Evolutionary conservation across 2,329 filamentous ascomycete species (phyloP).

Genomic region (Neoascochyta sp.): DNA sequence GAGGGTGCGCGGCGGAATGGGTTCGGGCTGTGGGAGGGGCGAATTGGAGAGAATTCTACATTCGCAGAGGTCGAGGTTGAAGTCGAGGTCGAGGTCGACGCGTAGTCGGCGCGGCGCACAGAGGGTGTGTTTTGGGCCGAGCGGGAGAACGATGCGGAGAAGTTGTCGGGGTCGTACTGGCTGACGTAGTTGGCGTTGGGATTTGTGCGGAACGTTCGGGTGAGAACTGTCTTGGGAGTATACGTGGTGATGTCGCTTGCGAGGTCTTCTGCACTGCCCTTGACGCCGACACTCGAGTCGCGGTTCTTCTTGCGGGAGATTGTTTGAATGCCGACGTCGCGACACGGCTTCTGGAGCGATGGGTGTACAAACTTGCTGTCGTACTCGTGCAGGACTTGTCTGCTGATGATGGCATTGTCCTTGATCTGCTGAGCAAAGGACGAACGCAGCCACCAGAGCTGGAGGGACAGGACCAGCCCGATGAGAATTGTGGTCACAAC

Average conservation of each 20-base stretch:
- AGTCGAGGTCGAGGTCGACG: constrained; percentile 35
- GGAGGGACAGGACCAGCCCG: constrained; percentile 68
- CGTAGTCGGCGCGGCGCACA: constrained; percentile 17
- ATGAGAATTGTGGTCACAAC: constrained; percentile 79
- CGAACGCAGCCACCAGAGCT: constrained; percentile 69
- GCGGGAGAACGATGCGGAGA: constrained; percentile 14
- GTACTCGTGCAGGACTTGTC: constrained; percentile 91
- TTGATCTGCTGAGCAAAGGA: constrained; percentile 81
- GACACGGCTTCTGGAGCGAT: constrained; percentile 73
- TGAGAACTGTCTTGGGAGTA: constrained; percentile 61
- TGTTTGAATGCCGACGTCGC: constrained; percentile 76
- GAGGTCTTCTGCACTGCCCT: constrained; percentile 43
- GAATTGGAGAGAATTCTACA: constrained; percentile 47
- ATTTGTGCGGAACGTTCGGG: constrained; percentile 73
- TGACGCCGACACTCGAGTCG: constrained; percentile 39
- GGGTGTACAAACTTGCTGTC: constrained; percentile 95
- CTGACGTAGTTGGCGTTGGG: constrained; percentile 77
- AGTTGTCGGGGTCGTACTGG: constrained; percentile 66
- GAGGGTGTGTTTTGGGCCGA: constrained; percentile 27
- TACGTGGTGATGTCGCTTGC: constrained; percentile 57
- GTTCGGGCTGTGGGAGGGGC: constrained; percentile 43
- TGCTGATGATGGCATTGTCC: constrained; percentile 79
- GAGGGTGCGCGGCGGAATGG: constrained; percentile 51
- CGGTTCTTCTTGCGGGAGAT: constrained; percentile 38
- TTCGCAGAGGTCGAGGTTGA: constrained; percentile 35